Percentiles rank a stretch among this genome's conserved stretches.
Evolutionary conservation across 495 filamentous ascomycete genomes (phyloP).

Genomic region (Annulohypoxylon nitens): DNA sequence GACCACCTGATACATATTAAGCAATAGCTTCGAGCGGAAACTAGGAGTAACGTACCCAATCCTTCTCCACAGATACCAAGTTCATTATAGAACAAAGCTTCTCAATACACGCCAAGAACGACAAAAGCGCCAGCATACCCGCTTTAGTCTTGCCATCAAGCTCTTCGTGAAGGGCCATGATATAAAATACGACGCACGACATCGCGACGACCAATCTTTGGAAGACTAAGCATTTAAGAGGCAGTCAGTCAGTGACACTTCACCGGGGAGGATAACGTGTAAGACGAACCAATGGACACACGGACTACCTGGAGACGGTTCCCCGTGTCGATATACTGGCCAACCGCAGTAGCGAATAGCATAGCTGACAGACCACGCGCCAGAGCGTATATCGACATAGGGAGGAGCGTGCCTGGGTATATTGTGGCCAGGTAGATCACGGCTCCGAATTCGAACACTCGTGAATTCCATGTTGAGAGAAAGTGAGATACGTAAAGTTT

Average conservation of each 20-base stretch:
- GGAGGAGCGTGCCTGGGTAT: neutral
- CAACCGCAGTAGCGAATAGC: neutral
- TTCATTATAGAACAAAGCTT: constrained; percentile 6
- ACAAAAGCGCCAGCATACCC: neutral
- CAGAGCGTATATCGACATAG: constrained; percentile 1
- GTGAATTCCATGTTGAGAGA: constrained; percentile 8
- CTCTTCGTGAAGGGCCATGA: neutral
- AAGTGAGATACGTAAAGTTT: constrained; percentile 10
- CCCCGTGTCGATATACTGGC: constrained; percentile 5
- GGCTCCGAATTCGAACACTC: constrained; percentile 12
- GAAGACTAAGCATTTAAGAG: neutral
- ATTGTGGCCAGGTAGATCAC: constrained; percentile 5
- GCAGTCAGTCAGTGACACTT: neutral
- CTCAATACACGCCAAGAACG: neutral
- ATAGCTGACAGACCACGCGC: constrained; percentile 1
- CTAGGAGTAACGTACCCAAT: neutral
- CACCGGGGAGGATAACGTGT: too few species aligned
- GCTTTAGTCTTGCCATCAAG: neutral
- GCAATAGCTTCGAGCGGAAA: neutral
- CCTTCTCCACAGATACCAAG: constrained; percentile 1
- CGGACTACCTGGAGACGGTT: neutral
- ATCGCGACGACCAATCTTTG: neutral
- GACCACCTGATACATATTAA: neutral
- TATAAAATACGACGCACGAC: constrained; percentile 4
- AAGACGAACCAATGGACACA: neutral